A percentile compares a stretch with the other conserved stretches of the same genome.
Conservation (phyloP, 768 basidiomycete species). For the Rickenella mellea region DNA sequence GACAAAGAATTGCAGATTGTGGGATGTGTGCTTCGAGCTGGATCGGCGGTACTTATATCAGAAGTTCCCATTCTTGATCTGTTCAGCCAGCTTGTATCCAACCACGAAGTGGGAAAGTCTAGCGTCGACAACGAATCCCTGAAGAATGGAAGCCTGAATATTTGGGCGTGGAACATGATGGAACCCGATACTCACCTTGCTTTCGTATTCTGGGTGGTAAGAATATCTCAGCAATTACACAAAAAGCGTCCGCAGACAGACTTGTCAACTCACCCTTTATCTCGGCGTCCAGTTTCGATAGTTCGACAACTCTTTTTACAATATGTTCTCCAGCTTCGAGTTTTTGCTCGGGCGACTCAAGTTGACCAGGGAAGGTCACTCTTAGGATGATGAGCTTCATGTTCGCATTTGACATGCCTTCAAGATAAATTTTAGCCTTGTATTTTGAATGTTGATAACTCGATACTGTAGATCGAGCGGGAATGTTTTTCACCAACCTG, state of each 20-base stretch:
- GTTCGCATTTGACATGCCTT: constrained; percentile 90
- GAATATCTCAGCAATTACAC: constrained; percentile 1
- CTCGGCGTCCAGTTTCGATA: constrained; percentile 50
- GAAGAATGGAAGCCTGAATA: constrained; percentile 32
- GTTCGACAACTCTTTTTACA: constrained; percentile 56
- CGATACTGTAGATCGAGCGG: background rate
- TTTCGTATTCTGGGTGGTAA: constrained; percentile 39
- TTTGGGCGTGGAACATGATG: background rate
- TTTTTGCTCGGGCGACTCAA: constrained; percentile 63
- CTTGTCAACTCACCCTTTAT: constrained; percentile 51
- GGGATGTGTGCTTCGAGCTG: too few species aligned
- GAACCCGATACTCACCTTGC: constrained; percentile 31
- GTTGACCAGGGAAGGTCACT: constrained; percentile 53
- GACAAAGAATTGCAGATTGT: too few species aligned
- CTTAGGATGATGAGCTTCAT: constrained; percentile 79
- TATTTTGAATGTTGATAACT: background rate
- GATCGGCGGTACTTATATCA: too few species aligned
- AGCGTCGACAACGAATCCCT: constrained; percentile 59
- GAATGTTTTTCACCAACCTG: constrained; percentile 38
- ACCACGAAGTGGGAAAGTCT: constrained; percentile 66
- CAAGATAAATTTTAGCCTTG: constrained; percentile 1
- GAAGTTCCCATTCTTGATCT: constrained; percentile 20
- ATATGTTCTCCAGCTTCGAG: constrained; percentile 87
- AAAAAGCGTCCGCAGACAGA: background rate
- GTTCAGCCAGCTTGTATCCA: constrained; percentile 53